Base-by-base conservation (phyloP, 1,139 yeast genomes). In the Insectozyma bohioensis region DNA sequence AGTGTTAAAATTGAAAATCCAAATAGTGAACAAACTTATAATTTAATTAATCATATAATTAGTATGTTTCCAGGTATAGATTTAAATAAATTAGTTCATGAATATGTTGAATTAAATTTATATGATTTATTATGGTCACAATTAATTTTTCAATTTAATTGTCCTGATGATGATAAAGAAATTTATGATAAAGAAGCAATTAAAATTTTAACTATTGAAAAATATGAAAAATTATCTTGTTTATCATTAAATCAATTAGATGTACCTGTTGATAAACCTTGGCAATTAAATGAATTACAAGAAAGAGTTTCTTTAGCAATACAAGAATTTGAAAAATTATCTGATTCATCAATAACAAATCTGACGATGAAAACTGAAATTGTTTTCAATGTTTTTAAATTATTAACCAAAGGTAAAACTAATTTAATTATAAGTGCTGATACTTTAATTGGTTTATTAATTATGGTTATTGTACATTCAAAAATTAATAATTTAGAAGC, bases 191-290 rank as follows among this genome's bases (percentile, higher is more conserved):
- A 54, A 19, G 52, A 54, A 14, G 53, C 81, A 41, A 43, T 45
- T 20, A 41, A 51, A 35, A 27, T 56, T 46, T 46, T 61, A 35
- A 51, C 74, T 8, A 37, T 52, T 19, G 51, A 60, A 23, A 51
- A 55, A 35, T 75, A 76, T 56, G 51, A 63, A 2, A 45, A 54
- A 6, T 47, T 87, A 12, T 63, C 71, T 12, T 52, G 74, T 46
- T 51, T 88, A 5, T 82, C 94, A 21, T 55, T 88, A 9, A 79
- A 81, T 33, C 96, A 88, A 49, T 68, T 87, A 5, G 90, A 82
- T 9, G 57, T 78, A 20, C 86, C 80, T 5, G 61, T 58, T 3
- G 47, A 53, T 27, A 46, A 61, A 39, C 71, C 73, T 30, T 53
- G 68, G 72, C 51, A 45, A 51, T 38, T 60, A 12, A 69, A 68